Base-by-base conservation (phyloP, 352 stramenopile genomes). In the Globisporangium sylvaticum region DNA sequence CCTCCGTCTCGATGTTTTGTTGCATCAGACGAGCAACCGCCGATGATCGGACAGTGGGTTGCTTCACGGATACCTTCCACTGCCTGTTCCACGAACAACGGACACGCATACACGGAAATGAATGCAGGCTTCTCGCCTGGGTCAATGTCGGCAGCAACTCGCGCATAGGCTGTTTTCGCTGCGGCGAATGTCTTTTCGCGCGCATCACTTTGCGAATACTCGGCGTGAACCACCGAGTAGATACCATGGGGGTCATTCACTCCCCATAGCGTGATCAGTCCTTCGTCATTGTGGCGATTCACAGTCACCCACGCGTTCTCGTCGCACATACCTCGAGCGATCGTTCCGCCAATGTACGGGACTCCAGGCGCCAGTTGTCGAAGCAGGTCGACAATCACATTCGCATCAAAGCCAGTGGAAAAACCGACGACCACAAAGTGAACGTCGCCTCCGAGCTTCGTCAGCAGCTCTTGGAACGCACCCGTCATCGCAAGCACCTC, bases 231-330 rank as follows among this genome's bases (percentile, higher is more conserved):
- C 3, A 96, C 83, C 1, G 81, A 86, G 72, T 96, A 96, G 52
- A 91, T 83, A 12, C 88, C 88, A 32, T 90, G 75, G 0, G 88
- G 84, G 60, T 96, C 88, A 58, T 94, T 92, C 12, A 96, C 78
- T n/a, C 88, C 88, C 86, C 86, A 96, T 20, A 96, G 70, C 12
- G 86, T 92, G 8, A 96, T 71, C 10, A 96, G 72, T 4, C 85
- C 86, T 82, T 93, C 84, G 31, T 90, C 78, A 29, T 92, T 92
- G 72, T 92, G 86, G 7, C 88, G 80, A 66, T 96, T 96, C 56
- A 94, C 85, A 8, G 88, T 92, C 4, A 96, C 84, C 88, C 88
- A 96, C 29, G 88, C 88, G 57, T 92, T 90, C 62, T 96, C 86
- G 48, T 96, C 87, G 67, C 88, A 96, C 74, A 94, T 92, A 4